Base-by-base conservation (phyloP, 805 yeast genomes). In the Teunomyces panamensis region DNA sequence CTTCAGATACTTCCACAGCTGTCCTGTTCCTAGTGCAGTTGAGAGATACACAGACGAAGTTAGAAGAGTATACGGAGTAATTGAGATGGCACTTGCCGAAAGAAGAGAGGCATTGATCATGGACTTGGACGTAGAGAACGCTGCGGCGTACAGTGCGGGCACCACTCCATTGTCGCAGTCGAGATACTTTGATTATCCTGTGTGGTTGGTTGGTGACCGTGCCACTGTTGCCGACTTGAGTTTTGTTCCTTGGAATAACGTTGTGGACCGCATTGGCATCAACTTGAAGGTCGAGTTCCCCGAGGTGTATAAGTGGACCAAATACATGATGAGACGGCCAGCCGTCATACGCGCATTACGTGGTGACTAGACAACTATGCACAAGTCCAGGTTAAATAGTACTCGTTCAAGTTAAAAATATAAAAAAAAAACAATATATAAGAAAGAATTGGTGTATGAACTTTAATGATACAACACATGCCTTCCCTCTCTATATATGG, bases 241-340 rank as follows among this genome's bases (percentile, higher is more conserved):
- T 17, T 91, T 91, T 70, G 96, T 91, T 27, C 96, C 98, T 11
- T 91, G 98, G 98, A 91, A 91, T 66, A 91, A 90, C 60, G 97
- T 91, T 13, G 96, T 91, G 46, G 96, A 88, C 64, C 77, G 96
- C 59, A 87, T 91, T 46, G 97, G 97, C 6, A 89, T 91, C 52
- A 88, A 87, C 59, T 79, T 91, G 58, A 85, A 86, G 64, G 78
- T 80, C 28, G 97, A 91, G 64, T 90, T 87, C 62, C 97, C 97
- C 1, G 97, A 91, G 69, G 97, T 90, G 42, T 90, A 88, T 73
- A 89, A 89, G 65, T 91, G 97, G 97, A 91, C 97, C 9, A 85
- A 87, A 63, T 84, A 84, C 59, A 89, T 91, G 96, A 87, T 91
- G 96, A 81, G 92, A 67, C 81, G 97, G 62, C 96, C 96, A 3